A percentile compares a stretch with the other conserved stretches of the same genome.
Evolutionary conservation across 2,329 filamentous ascomycete genomes (phyloP).

Genomic region (Sphaerulina musiva): DNA sequence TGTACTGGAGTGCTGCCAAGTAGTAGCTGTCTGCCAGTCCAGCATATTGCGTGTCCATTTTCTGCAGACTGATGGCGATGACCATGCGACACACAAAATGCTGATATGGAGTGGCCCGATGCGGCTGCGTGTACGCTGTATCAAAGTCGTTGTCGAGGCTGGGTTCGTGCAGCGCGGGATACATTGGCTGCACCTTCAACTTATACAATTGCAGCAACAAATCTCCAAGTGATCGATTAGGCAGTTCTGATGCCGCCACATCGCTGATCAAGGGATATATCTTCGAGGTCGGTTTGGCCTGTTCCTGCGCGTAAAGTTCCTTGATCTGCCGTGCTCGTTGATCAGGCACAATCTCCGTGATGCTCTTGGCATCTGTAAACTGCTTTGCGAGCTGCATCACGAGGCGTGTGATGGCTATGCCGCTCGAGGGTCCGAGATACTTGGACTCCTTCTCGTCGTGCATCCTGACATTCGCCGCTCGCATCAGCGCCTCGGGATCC

Average conservation of each 20-base stretch:
- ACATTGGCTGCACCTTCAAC: slow-evolving; percentile 82
- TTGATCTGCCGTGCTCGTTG: slow-evolving; percentile 58
- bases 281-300: slow-evolving; percentile 62
- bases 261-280: slow-evolving; percentile 87
- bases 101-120: slow-evolving; percentile 55
- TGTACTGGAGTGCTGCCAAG: slow-evolving; percentile 74
- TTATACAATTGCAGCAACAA: slow-evolving; percentile 78
- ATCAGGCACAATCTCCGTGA: slow-evolving; percentile 86
- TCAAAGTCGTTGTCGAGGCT: slow-evolving; percentile 70
- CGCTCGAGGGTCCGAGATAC: slow-evolving; percentile 88
- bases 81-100: slow-evolving; percentile 88
- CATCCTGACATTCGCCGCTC: slow-evolving; percentile 76
- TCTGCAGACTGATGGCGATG: slow-evolving; percentile 89
- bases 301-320: slow-evolving; percentile 62
- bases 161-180: slow-evolving; percentile 79
- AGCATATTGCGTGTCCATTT: slow-evolving; percentile 81
- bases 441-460: slow-evolving; percentile 81
- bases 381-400: slow-evolving; percentile 96
- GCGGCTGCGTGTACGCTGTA: slow-evolving; percentile 65
- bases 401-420: slow-evolving; percentile 87
- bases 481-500: slow-evolving; percentile 75
- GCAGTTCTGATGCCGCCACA: slow-evolving; percentile 68
- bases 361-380: slow-evolving; percentile 82
- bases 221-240: slow-evolving; percentile 66
- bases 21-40: slow-evolving; percentile 94